Evolutionary conservation across 306 rosid species (phyloP), one percentile per base, ranked within the genome.

Genomic region (Fagus crenata): DNA sequence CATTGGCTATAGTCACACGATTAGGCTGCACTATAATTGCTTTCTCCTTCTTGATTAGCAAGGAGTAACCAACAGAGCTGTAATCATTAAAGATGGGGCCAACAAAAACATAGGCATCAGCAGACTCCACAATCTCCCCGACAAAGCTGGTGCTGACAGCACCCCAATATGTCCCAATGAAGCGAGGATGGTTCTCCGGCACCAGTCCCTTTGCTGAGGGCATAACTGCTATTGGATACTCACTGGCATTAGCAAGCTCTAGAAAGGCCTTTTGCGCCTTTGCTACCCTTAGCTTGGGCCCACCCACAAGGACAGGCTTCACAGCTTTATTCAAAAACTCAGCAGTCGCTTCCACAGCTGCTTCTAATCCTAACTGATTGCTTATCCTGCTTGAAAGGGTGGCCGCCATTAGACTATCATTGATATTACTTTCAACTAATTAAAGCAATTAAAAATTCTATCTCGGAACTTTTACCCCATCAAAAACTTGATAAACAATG

Each of bases 11-110:
- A 33, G 93, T 93, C 74, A 90, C 96, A 6, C 97, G 88, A 70
- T 87, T 84, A 4, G 90, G 92, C 85, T 90, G 86, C 69, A 93
- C 97, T 5, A 86, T 78, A 7, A 91, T 46, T 3, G 91, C 61
- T 69, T 93, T 93, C 72, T 91, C 93, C 87, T 90, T 91, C 82
- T 90, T 86, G 74, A 90, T 75, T 81, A 91, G 83, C 71, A 91
- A 86, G 1, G 98, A 93, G 88, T 93, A 91, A 22, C 98, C 97
- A 56, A 91, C 98, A 42, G 97, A 93, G 80, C 98, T 91, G 78
- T 89, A 93, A 77, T 91, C 98, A 71, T 93, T 91, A 82, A 93
- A 90, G 64, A 93, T 87, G 18, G 93, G 93, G 15, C 98, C 97
- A n/a, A 84, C 88, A 74, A 93, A 91, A 49, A 91, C 77, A 80